Conservation (phyloP, 2,329 filamentous ascomycete genomes). For the Aspergillus sp. region DNA sequence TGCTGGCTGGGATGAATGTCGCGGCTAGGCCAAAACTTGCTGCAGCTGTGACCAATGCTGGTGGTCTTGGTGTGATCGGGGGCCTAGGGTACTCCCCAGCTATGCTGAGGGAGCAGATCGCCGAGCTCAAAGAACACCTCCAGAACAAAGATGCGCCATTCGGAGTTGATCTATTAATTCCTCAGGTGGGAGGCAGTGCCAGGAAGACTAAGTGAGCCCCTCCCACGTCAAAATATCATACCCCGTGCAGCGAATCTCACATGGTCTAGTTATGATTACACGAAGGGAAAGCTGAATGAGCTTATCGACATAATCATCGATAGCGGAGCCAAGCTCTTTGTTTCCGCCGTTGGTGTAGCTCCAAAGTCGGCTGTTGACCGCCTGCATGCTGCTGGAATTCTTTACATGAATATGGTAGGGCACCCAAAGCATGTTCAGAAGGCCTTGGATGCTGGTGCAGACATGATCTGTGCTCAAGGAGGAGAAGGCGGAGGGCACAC, state of each 20-base stretch:
- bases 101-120: constrained; percentile 93
- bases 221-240: not conserved
- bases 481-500: constrained; percentile 97
- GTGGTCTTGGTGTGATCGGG: constrained; percentile 93
- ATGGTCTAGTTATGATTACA: constrained; percentile 89
- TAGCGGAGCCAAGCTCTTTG: constrained; percentile 86
- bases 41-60: constrained; percentile 94
- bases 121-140: constrained; percentile 71
- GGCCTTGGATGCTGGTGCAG: constrained; percentile 85
- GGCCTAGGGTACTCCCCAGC: constrained; percentile 90
- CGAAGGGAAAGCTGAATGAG: constrained; percentile 94
- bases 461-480: constrained; percentile 98
- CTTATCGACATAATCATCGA: constrained; percentile 91
- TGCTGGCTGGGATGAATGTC: constrained; percentile 99
- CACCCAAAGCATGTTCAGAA: constrained; percentile 99
- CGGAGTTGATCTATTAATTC: constrained; percentile 63
- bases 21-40: constrained; percentile 94
- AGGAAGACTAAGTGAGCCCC: constrained; percentile 81
- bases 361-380: constrained; percentile 85
- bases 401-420: constrained; percentile 99
- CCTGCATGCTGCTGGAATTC: constrained; percentile 80
- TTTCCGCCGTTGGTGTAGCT: constrained; percentile 92
- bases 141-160: constrained; percentile 24
- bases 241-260: no score
- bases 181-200: constrained; percentile 90